Evolutionary conservation across 176 grass and related monocot genomes (phyloP), one percentile per base, ranked within the genome.

Genomic region (Eleusine coracana): DNA sequence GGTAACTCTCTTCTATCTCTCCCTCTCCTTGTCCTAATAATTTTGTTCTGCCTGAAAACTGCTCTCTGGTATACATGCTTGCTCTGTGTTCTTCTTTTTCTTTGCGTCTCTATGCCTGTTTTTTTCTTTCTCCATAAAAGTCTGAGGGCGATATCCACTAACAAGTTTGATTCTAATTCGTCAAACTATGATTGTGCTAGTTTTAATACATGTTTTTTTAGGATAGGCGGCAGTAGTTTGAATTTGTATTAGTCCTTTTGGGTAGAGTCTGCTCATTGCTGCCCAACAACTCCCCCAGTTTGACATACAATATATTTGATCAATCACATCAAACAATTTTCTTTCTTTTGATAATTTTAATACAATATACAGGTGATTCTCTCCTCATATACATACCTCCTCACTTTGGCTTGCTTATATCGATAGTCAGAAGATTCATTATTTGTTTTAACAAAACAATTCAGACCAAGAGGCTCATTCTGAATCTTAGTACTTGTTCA

Each of bases 1-100:
- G 89, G 94, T 97, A 38, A 31, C 21, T 1, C 21, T 0, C 23
- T 7, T 36, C 3, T 38, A 21, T 46, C 37, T 4, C 25, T 58
- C 29, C 23, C 39, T 55, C n/a, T 7, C 5, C 3, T 18, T 37
- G 17, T 46, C 10, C 44, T 25, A 25, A 2, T 62, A 15, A 31
- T 31, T 64, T 64, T 31, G 60, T 62, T 62, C 23, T 34, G 31
- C 31, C 60, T 28, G 18, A 39, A 75, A 58, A 4, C 11, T n/a
- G 50, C 18, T 40, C 16, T 21, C 29, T 36, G 13, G 27, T 37
- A 17, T 37, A 17, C 63, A 66, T 16, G 61, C 1, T 13, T 63
- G 25, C 1, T 63, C 10, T 13, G 3, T 63, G 49, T 51, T 51
- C 49, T 51, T 51, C 13, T 51, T 51, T 10, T 51, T 15, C 45